Base-by-base conservation (phyloP, 345 rosid genomes). In the Pugionium dolabratum region DNA sequence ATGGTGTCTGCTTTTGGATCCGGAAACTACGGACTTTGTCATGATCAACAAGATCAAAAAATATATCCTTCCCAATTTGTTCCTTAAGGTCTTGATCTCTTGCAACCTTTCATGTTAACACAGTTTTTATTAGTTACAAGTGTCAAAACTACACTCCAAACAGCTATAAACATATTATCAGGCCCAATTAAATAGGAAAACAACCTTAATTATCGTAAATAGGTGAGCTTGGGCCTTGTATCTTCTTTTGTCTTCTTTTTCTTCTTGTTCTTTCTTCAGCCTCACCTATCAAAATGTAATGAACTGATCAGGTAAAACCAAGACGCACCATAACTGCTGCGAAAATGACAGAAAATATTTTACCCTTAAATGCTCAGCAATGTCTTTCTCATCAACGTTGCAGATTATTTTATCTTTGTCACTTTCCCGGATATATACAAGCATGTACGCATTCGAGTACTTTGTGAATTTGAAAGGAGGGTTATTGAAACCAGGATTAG, bases 401-500 rank as follows among this genome's bases (percentile, higher is more conserved):
- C 99, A 90, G 54, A 94, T 86, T 57, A 94, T 90, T 82, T 90
- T 90, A 73, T 88, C 97, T 81, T 88, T 88, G 83, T 91, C 99
- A 62, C 87, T 88, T 66, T 94, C 97, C 58, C 99, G 95, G 62
- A 94, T 86, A 65, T 94, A 94, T 62, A 94, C 99, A 78, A 94
- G 93, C 99, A 94, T 94, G 80, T 94, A 94, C 25, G 99, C 99
- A 78, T 94, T 94, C 43, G 97, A 18, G 18, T 18, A 18, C 18
- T 18, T 18, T 18, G 18, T 18, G 18, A 18, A 18, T 18, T 18
- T 88, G 66, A 91, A 88, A 50, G 93, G 93, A 63, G 89, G 81
- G 76, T 84, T 90, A 78, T 90, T 90, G 77, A 94, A 94, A 67
- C 96, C 99, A 31, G 95, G 96, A 81, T 88, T 94, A 42, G 86